phyloP scores from a whole-genome alignment of 345 rosid species.

The Citrus unshiu region DNA sequence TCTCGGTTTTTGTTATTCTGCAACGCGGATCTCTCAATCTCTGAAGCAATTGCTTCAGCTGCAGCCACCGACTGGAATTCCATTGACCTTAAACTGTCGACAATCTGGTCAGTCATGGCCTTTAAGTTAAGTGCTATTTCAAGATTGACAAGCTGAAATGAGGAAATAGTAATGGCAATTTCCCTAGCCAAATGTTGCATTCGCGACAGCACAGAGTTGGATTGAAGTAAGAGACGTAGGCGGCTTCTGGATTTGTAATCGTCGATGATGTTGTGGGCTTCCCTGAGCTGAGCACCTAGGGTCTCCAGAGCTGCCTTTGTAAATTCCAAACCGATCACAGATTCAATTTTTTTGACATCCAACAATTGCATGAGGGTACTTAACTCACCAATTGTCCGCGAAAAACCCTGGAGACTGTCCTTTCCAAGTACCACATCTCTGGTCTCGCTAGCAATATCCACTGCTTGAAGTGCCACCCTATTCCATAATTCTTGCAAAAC shows the following conservation, averaged over 20 bases:
- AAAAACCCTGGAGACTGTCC: slow-evolving; percentile 34
- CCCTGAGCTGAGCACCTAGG: slow-evolving; percentile 24
- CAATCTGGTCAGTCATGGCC: slow-evolving; percentile 22
- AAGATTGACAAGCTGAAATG: slow-evolving; percentile 40
- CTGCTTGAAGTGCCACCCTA: slow-evolving; percentile 28
- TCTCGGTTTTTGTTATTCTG: slow-evolving; percentile 22
- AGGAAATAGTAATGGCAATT: slow-evolving; percentile 43
- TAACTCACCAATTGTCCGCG: slow-evolving; percentile 29
- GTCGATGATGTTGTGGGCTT: slow-evolving; percentile 26
- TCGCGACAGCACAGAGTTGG: slow-evolving; percentile 18
- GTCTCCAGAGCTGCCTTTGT: slow-evolving; percentile 27
- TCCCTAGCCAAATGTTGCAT: slow-evolving; percentile 36
- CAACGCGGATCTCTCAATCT: slow-evolving; percentile 32
- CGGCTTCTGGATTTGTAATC: slow-evolving; percentile 38
- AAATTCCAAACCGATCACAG: slow-evolving; percentile 30
- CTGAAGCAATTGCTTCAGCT: slow-evolving; percentile 31
- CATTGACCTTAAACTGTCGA: slow-evolving; percentile 25
- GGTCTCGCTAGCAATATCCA: slow-evolving; percentile 31
- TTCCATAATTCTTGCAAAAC: slow-evolving; percentile 41
- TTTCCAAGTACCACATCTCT: slow-evolving; percentile 34
- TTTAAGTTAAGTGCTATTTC: slow-evolving; percentile 30
- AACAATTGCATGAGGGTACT: slow-evolving; percentile 23
- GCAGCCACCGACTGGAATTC: slow-evolving; percentile 27
- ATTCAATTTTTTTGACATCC: slow-evolving; percentile 31
- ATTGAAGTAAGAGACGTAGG: slow-evolving; percentile 34